These are phyloP conservation scores for Tagetes erecta DNA, from an alignment of 129 eudicot species.

Conservation along the genomic window DNA sequence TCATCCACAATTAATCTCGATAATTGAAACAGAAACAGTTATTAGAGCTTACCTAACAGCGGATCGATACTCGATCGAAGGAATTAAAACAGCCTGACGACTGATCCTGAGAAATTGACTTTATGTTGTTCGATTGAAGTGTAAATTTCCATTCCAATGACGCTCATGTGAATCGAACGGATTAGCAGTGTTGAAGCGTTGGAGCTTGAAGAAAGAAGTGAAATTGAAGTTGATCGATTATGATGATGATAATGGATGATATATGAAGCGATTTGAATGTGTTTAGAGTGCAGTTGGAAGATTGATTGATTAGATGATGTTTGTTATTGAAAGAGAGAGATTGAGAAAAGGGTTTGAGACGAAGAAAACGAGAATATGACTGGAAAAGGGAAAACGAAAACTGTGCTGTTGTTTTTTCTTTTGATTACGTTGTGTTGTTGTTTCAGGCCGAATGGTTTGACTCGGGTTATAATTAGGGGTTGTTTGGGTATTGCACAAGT, in stretches of 20 bases:
- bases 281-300: constrained; percentile 18
- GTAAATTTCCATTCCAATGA: constrained; percentile 22
- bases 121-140: constrained; percentile 30
- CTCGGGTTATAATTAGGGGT: constrained; percentile 12
- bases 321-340: constrained; percentile 13
- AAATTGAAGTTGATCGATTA: constrained; percentile 23
- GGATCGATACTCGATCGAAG: constrained; percentile 22
- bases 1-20: constrained; percentile 22
- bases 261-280: not conserved
- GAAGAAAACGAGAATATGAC: constrained; percentile 39
- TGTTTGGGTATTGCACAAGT: not conserved
- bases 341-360: constrained; percentile 35
- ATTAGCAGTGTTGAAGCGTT: not conserved
- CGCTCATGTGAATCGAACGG: constrained; percentile 28
- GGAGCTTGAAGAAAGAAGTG: constrained; percentile 24
- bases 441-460: constrained; percentile 22
- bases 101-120: constrained; percentile 28
- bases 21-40: constrained; percentile 3
- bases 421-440: constrained; percentile 22
- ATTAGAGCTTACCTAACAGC: constrained; percentile 16
- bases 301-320: not conserved
- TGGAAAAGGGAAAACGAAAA: constrained; percentile 20
- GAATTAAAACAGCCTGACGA: constrained; percentile 19
- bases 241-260: not conserved
- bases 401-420: not conserved